These are phyloP conservation scores for Pleurozium schreberi DNA, from an alignment of 225 moss, liverwort and hornwort genomes.

Conservation along the genomic window DNA sequence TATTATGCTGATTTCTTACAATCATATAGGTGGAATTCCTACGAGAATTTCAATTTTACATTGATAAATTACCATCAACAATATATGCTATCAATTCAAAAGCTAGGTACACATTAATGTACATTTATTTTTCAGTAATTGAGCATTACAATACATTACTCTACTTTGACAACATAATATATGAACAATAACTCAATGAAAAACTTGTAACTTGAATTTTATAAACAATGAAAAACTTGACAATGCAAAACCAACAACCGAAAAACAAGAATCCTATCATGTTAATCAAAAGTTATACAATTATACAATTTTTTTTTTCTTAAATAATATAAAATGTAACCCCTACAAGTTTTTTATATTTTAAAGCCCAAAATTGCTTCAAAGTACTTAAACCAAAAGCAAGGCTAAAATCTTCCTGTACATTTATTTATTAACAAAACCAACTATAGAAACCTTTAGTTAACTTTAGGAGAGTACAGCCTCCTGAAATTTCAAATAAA, in stretches of 20 bases:
- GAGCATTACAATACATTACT: background rate
- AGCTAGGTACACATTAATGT: background rate
- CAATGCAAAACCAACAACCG: background rate
- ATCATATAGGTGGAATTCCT: background rate
- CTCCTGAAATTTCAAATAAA: no score
- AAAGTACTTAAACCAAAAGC: no score
- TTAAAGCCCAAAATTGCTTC: no score
- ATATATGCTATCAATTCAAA: background rate
- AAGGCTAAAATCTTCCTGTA: no score
- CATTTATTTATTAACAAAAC: no score
- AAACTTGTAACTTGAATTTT: background rate
- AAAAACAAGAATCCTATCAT: background rate
- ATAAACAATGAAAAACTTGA: no score
- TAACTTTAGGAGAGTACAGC: no score
- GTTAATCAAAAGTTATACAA: no score
- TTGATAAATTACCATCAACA: background rate
- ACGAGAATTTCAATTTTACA: background rate
- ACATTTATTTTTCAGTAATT: background rate
- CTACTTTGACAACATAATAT: background rate
- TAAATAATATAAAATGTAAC: background rate
- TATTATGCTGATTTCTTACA: background rate
- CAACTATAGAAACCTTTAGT: no score
- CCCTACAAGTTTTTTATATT: no score
- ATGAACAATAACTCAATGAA: no score
- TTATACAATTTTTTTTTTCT: background rate